phyloP scores from a whole-genome alignment of 768 basidiomycete species.

The Lactifluus subvellereus region DNA sequence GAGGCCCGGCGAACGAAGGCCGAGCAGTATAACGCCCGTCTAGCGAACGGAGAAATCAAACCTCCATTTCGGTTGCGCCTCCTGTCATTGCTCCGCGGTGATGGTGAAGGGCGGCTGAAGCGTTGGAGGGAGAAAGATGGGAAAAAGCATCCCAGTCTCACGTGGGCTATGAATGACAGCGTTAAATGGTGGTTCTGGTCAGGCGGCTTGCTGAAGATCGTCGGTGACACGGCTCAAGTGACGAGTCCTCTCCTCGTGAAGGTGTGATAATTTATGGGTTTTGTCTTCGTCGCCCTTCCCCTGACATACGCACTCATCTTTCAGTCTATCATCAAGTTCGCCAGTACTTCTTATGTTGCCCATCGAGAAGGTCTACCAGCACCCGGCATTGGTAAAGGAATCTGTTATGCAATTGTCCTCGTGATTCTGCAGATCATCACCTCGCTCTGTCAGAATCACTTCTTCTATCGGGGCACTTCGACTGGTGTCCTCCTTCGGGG shows the following conservation, averaged over 20 bases:
- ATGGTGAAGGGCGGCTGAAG: constrained; percentile 49
- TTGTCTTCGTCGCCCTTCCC: not conserved
- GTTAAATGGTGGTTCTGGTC: constrained; percentile 78
- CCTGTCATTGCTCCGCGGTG: constrained; percentile 57
- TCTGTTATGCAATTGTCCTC: constrained; percentile 71
- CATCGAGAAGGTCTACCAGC: constrained; percentile 27
- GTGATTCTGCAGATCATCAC: constrained; percentile 61
- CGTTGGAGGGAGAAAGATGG: constrained; percentile 62
- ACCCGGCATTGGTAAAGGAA: constrained; percentile 49
- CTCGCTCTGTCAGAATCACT: constrained; percentile 70
- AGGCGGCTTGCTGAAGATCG: constrained; percentile 49
- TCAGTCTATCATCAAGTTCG: constrained; percentile 68
- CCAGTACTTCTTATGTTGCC: constrained; percentile 49
- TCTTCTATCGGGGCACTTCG: constrained; percentile 70
- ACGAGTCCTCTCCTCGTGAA: constrained; percentile 76
- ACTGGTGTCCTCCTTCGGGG: constrained; percentile 78
- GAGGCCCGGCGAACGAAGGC: constrained; percentile 51
- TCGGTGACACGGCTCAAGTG: constrained; percentile 68
- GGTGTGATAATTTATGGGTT: constrained; percentile 35
- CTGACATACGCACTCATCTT: not conserved
- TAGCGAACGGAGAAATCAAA: constrained; percentile 58
- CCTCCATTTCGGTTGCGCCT: constrained; percentile 45
- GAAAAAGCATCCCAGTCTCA: constrained; percentile 54
- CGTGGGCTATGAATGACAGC: constrained; percentile 68
- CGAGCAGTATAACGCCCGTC: constrained; percentile 60